These are phyloP conservation scores for Yarrowia sp. DNA, from an alignment of 805 yeast genomes.

Conservation along the genomic window DNA sequence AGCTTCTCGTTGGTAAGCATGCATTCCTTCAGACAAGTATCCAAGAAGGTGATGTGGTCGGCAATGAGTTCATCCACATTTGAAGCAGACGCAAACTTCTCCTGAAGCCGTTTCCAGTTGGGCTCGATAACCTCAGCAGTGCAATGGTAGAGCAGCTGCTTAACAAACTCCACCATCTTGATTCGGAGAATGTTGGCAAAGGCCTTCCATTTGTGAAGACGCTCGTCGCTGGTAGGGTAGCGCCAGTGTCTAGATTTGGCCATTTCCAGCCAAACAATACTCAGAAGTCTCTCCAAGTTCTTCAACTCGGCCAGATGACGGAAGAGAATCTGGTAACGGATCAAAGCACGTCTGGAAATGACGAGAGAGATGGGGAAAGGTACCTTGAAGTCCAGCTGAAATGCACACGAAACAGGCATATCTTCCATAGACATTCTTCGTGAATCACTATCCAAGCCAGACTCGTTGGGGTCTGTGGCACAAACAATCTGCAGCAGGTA, in stretches of 20 bases:
- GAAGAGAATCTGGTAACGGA: constrained; percentile 77
- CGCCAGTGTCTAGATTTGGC: constrained; percentile 66
- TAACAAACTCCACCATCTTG: constrained; percentile 56
- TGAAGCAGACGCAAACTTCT: constrained; percentile 35
- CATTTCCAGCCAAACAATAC: constrained; percentile 70
- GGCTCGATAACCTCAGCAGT: constrained; percentile 58
- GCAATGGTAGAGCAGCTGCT: constrained; percentile 54
- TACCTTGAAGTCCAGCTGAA: constrained; percentile 45
- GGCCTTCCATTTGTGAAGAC: constrained; percentile 49
- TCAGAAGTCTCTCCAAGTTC: constrained; percentile 57
- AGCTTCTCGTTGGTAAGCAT: constrained; percentile 60
- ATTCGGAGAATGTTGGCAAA: constrained; percentile 40
- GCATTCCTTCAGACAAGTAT: constrained; percentile 62
- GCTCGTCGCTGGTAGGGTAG: constrained; percentile 43
- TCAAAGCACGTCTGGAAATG: constrained; percentile 63
- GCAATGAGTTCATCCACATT: constrained; percentile 47
- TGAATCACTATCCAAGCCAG: constrained; percentile 10
- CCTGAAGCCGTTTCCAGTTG: constrained; percentile 48
- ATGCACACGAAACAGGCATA: constrained; percentile 33
- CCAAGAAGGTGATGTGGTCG: constrained; percentile 57
- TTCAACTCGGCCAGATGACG: constrained; percentile 67
- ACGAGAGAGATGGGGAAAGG: constrained; percentile 88
- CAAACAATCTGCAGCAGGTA: constrained; percentile 40
- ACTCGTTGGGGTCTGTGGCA: constrained; percentile 11
- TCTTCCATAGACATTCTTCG: constrained; percentile 1